Evolutionary conservation across 371 early-diverging fungal genomes (phyloP).

Genomic region (Mucor plumbeus): DNA sequence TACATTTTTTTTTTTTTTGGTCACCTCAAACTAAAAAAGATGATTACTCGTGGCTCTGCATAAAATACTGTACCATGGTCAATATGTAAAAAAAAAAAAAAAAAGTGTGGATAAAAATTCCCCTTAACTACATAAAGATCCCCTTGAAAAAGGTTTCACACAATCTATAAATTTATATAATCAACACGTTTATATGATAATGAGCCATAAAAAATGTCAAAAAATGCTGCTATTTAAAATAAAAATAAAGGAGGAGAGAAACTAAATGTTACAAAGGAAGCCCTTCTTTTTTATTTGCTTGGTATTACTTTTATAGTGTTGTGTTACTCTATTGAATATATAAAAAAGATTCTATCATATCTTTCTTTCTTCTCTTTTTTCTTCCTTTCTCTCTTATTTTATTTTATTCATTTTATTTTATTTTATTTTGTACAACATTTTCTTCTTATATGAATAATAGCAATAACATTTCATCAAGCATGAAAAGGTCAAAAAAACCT

Average conservation of each 20-base stretch:
- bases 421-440: background rate
- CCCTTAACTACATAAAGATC: background rate
- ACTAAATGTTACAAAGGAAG: background rate
- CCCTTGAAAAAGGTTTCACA: conserved; percentile 9
- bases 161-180: background rate
- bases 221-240: conserved; percentile 5
- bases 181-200: background rate
- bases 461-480: background rate
- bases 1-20: background rate
- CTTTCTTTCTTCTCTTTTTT: conserved; percentile 5
- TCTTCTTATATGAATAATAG: conserved; percentile 4
- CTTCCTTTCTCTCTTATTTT: background rate
- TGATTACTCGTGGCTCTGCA: conserved; percentile 23
- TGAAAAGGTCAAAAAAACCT: conserved; percentile 33
- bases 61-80: conserved; percentile 6
- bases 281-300: conserved; percentile 11
- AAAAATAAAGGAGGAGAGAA: background rate
- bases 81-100: too few relatives aligned
- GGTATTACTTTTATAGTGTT: conserved; percentile 4
- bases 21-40: background rate
- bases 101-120: background rate
- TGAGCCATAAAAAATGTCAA: background rate
- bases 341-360: background rate
- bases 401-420: background rate
- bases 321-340: conserved; percentile 5